Base-by-base conservation (phyloP, 2,329 filamentous ascomycete species). In the Fusarium lateritium region DNA sequence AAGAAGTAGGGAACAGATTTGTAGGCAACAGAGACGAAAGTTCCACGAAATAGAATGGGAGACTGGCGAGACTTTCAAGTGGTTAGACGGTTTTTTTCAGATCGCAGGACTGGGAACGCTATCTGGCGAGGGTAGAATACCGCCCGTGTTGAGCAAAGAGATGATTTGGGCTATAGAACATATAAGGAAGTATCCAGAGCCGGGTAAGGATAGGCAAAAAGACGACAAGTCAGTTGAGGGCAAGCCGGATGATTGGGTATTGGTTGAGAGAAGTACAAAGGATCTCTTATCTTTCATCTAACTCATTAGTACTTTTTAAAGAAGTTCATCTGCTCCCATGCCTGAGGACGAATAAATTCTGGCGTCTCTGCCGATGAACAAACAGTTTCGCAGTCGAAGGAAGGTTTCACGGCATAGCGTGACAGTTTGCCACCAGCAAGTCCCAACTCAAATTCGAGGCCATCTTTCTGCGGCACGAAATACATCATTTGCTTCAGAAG, bases 31-130 rank as follows among this genome's bases (percentile, higher is more conserved):
- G n/a, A 61, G 76, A 0, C 78, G 69, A 33, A 82, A 80, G 44
- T 88, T 87, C 62, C 86, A 88, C 70, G 84, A 86, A 44, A 80
- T 88, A 6, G 73, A 79, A 4, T 87, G 84, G 84, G 84, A 86
- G 11, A 78, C 77, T 5, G 85, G 84, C 0, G 84, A 88, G 74
- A 87, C 85, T 0, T 67, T 80, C 2, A 77, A 76, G 10, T 88
- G 82, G 79, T 75, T 88, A 4, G 74, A 76, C 1, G 77, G 76
- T 13, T 68, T 88, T 44, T 88, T 82, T 71, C 69, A 78, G 8
- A 77, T 88, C 50, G 83, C 85, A 0, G 86, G 86, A 0, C 73
- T 89, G 34, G 80, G 81, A 0, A 81, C 77, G 15, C 70, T 89
- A 42, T 76, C 76, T 26, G 85, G 84, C 2, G 79, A 84, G 15